These are phyloP conservation scores for Solanum hybrid DNA, from an alignment of 305 asterid species.

Conservation along the genomic window DNA sequence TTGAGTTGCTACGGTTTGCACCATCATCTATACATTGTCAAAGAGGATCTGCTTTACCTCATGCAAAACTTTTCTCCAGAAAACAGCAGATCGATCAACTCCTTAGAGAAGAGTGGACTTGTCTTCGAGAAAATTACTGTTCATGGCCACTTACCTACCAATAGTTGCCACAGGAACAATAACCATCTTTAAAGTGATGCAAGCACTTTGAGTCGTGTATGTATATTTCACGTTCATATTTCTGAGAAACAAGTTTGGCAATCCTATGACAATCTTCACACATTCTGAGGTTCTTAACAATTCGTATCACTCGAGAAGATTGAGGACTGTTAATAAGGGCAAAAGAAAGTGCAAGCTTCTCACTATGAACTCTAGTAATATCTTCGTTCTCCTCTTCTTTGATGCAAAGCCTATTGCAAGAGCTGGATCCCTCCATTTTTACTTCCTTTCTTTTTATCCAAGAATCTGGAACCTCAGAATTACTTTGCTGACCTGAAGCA, in stretches of 20 bases:
- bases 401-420: constrained; percentile 24
- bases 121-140: background rate
- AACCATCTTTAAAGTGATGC: constrained; percentile 69
- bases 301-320: constrained; percentile 27
- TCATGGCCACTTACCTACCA: constrained; percentile 34
- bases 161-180: constrained; percentile 71
- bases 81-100: background rate
- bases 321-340: constrained; percentile 31
- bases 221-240: constrained; percentile 38
- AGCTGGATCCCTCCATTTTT: constrained; percentile 21
- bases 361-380: constrained; percentile 46
- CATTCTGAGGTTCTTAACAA: constrained; percentile 61
- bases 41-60: constrained; percentile 2
- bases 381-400: constrained; percentile 50
- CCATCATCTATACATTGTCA: background rate
- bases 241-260: constrained; percentile 43
- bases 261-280: constrained; percentile 64
- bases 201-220: constrained; percentile 51
- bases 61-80: background rate
- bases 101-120: background rate
- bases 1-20: background rate
- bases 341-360: constrained; percentile 58
- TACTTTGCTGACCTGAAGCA: constrained; percentile 28
- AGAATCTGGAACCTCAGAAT: constrained; percentile 23
- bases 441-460: constrained; percentile 35